phyloP scores from a whole-genome alignment of 768 basidiomycete genomes.

The Nidularia sp. region DNA sequence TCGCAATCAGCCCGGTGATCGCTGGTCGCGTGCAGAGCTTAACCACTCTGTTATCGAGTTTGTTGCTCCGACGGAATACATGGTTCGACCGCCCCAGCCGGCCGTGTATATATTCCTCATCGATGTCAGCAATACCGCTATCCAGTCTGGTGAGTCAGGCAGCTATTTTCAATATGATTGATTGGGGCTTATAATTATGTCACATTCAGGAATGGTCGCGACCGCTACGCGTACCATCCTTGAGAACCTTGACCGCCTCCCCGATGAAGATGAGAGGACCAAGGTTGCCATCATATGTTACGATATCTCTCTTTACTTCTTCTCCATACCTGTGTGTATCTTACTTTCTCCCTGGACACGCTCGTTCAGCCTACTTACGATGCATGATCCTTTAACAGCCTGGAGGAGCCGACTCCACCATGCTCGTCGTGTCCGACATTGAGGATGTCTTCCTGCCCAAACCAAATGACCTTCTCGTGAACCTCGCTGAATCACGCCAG shows the following conservation, averaged over 20 bases:
- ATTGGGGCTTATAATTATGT: not conserved
- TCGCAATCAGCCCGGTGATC: conserved; percentile 89
- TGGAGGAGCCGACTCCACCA: conserved; percentile 73
- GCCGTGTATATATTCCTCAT: conserved; percentile 97
- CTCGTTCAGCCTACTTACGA: not conserved
- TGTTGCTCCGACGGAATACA: conserved; percentile 97
- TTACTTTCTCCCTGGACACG: not conserved
- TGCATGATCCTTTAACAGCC: conserved; percentile 32
- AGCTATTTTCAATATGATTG: not conserved
- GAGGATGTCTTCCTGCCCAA: conserved; percentile 98
- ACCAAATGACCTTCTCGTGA: conserved; percentile 94
- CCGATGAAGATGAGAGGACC: conserved; percentile 90
- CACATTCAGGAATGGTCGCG: conserved; percentile 84
- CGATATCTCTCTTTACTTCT: conserved; percentile 93
- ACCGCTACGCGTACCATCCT: conserved; percentile 96
- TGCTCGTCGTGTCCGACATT: conserved; percentile 96
- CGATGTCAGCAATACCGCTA: conserved; percentile 89
- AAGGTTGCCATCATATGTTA: conserved; percentile 92
- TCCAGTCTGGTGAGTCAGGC: conserved; percentile 69
- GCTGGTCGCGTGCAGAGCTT: conserved; percentile 91
- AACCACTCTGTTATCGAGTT: conserved; percentile 95
- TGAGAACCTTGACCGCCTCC: conserved; percentile 91
- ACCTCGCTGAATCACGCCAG: conserved; percentile 78
- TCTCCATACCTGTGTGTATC: conserved; percentile 76
- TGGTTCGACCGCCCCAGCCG: conserved; percentile 98